A percentile compares a stretch with the other conserved stretches of the same genome.
Conservation (phyloP, 179 eudicot genomes). For the Actinidia polygama region DNA sequence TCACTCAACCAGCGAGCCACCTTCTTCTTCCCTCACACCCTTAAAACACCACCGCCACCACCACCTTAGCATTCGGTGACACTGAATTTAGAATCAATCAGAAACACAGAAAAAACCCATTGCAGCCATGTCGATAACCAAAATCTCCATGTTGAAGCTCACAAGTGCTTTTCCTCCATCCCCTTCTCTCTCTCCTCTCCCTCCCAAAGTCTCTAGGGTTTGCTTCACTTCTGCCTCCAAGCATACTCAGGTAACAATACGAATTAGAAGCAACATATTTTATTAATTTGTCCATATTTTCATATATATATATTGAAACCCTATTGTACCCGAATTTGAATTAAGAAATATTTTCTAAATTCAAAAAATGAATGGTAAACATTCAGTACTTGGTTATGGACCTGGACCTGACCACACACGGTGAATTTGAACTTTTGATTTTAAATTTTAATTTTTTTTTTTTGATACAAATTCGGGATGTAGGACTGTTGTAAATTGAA, state of each 20-base stretch:
- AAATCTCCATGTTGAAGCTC: slow-evolving; percentile 34
- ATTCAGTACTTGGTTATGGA: too few species aligned
- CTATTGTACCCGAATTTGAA: too few species aligned
- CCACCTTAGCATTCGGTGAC: not conserved
- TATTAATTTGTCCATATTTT: too few species aligned
- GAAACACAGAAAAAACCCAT: slow-evolving; percentile 21
- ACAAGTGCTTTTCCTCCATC: slow-evolving; percentile 34
- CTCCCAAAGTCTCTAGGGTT: slow-evolving; percentile 44
- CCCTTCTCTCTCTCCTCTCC: slow-evolving; percentile 26
- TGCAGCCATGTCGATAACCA: slow-evolving; percentile 42
- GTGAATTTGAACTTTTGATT: too few species aligned
- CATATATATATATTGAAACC: too few species aligned
- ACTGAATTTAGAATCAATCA: not conserved
- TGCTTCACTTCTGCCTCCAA: slow-evolving; percentile 60
- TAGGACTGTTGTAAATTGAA: too few species aligned
- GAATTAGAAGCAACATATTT: not conserved
- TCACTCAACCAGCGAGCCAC: slow-evolving; percentile 29
- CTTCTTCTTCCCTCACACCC: not conserved
- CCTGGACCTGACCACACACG: too few species aligned
- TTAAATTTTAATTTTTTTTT: too few species aligned
- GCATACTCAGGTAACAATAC: slow-evolving; percentile 31
- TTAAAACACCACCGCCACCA: not conserved
- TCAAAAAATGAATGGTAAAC: too few species aligned
- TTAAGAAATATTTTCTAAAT: too few species aligned
- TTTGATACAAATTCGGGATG: too few species aligned